Base-by-base conservation (phyloP, 768 basidiomycete genomes). In the Boletus tomentosulus region DNA sequence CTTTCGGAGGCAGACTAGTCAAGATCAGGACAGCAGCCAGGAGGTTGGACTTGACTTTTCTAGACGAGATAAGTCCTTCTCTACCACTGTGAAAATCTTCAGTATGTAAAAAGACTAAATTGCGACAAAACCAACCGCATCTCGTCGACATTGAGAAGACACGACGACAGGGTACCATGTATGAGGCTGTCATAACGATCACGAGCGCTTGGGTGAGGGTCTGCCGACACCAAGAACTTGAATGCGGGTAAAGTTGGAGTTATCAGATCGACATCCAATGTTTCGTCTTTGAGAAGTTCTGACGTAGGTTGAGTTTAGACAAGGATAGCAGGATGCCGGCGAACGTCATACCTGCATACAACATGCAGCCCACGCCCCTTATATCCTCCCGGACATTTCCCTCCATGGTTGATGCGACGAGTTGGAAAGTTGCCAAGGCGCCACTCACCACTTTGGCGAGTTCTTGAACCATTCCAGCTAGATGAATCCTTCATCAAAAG, bases 21-120 rank as follows among this genome's bases (percentile, higher is more conserved):
- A 99, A 68, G 47, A 97, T 78, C 5, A 99, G 78, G 1, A 93
- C 93, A 0, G 86, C 77, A 0, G 92, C 90, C 12, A 98, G 73
- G 55, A 98, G 77, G 68, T 97, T 98, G 63, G 85, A 91, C 72
- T 92, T 95, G 68, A 89, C 78, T 73, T 98, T 98, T 68, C 86
- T 84, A 2, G 81, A 73, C 2, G 89, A 88, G 10, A 89, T 83
- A 0, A 77, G 60, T 0, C 93, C 95, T 54, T 84, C 78, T 45
- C 96, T 86, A 10, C 90, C 89, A 37, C 95, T 96, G 57, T 16
- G 57, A 34, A 51, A 28, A 15, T 6, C 38, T 46, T 57, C 19
- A 64, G 59, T 31, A 45, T 25, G 43, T 16, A 31, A 50, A 27
- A 25, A 31, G 38, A 24, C 37, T 4, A n/a, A 41, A 19, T 37